A percentile compares a stretch with the other conserved stretches of the same genome.
Evolutionary conservation across 1,284 basidiomycete genomes (phyloP).

Genomic region (Ceratobasidium sp.): DNA sequence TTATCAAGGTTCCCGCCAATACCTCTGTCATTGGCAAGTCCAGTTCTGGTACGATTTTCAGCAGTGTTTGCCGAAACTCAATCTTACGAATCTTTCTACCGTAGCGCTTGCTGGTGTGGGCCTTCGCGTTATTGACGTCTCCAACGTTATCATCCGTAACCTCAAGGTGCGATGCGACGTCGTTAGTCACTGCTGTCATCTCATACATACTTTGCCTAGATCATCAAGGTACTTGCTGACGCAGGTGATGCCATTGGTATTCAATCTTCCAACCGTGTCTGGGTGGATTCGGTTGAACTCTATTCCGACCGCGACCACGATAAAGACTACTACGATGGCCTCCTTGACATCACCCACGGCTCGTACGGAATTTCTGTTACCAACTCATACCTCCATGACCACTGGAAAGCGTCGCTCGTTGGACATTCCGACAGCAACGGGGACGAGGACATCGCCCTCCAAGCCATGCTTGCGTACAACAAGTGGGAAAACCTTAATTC

Average conservation of each 20-base stretch:
- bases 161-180: too few relatives aligned
- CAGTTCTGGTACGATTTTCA: not conserved
- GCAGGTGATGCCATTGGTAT: constrained; percentile 43
- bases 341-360: constrained; percentile 46
- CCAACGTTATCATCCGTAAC: constrained; percentile 6
- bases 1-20: constrained; percentile 1
- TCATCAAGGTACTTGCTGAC: constrained; percentile 37
- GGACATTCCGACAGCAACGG: too few relatives aligned
- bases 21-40: not conserved
- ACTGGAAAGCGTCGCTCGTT: too few relatives aligned
- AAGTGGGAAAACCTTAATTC: constrained; percentile 50
- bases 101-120: constrained; percentile 25
- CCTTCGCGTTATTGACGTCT: not conserved
- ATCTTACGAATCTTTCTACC: not conserved
- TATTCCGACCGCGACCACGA: not conserved
- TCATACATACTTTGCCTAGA: not conserved
- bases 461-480: constrained; percentile 46
- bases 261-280: constrained; percentile 29
- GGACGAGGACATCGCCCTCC: constrained; percentile 18
- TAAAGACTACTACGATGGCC: constrained; percentile 48
- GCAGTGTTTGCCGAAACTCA: not conserved
- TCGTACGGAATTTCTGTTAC: constrained; percentile 24
- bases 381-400: not conserved
- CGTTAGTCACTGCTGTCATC: not conserved
- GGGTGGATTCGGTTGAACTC: constrained; percentile 50